Percentiles rank a stretch among this genome's conserved stretches.
phyloP scores from a whole-genome alignment of 306 rosid genomes.

The Prunus kanzakura region DNA sequence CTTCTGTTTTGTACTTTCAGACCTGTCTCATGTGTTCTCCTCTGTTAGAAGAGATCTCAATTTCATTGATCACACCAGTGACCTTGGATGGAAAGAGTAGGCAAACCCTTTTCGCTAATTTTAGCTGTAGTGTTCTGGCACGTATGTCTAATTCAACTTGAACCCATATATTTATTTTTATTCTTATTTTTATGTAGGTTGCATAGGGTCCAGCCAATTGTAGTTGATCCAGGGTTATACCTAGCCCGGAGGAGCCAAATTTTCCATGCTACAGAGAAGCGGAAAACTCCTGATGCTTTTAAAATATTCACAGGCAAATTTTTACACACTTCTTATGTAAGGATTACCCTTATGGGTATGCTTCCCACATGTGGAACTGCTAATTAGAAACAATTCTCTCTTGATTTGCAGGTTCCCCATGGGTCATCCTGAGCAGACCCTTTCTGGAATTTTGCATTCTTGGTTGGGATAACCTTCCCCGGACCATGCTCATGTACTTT shows the following conservation, averaged over 20 bases:
- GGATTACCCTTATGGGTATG: not conserved
- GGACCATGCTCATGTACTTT: constrained; percentile 82
- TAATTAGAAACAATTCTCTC: not conserved
- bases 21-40: constrained; percentile 87
- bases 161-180: constrained; percentile 15
- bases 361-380: constrained; percentile 14
- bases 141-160: constrained; percentile 6
- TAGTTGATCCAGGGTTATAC: constrained; percentile 80
- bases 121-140: constrained; percentile 10
- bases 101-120: constrained; percentile 30
- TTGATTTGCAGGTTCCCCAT: constrained; percentile 81
- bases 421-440: constrained; percentile 80
- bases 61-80: constrained; percentile 87
- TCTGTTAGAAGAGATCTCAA: constrained; percentile 72
- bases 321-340: constrained; percentile 16
- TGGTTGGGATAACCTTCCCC: constrained; percentile 97
- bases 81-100: constrained; percentile 98
- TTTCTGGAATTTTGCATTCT: constrained; percentile 81
- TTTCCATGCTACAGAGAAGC: constrained; percentile 85
- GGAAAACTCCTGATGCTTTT: constrained; percentile 77
- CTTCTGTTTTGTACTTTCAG: constrained; percentile 41
- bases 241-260: constrained; percentile 90
- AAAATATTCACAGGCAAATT: constrained; percentile 84
- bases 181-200: constrained; percentile 37
- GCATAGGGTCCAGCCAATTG: constrained; percentile 75